Percentiles rank a stretch among this genome's conserved stretches.
Conservation (phyloP, 768 basidiomycete genomes). For the Phaeolepiota aurea region DNA sequence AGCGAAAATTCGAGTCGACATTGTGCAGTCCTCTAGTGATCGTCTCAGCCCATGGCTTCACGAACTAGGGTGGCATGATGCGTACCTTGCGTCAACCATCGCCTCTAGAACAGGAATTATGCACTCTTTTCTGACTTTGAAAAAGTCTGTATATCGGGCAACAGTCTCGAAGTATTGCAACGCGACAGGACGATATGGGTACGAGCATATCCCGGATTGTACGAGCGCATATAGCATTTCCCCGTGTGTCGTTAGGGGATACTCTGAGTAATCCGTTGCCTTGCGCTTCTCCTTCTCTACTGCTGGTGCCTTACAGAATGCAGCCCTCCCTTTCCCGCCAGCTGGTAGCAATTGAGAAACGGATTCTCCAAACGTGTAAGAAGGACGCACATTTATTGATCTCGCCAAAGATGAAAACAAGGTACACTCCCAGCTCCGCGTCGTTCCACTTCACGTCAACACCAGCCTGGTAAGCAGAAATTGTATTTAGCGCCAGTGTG, state of each 20-base stretch:
- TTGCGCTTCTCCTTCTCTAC: conserved; percentile 63
- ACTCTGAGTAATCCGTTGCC: conserved; percentile 64
- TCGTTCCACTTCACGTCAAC: conserved; percentile 79
- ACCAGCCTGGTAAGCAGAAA: conserved; percentile 61
- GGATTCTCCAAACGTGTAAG: background rate
- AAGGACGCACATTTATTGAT: conserved; percentile 70
- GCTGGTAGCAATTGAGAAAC: conserved; percentile 30
- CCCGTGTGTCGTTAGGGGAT: conserved; percentile 83
- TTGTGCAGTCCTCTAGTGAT: conserved; percentile 88
- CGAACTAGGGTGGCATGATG: no score
- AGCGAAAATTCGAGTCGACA: conserved; percentile 54
- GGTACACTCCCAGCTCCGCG: conserved; percentile 87
- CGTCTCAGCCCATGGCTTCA: no score
- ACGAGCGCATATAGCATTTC: conserved; percentile 83
- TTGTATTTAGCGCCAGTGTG: conserved; percentile 63
- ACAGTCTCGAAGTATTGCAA: conserved; percentile 91
- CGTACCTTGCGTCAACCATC: conserved; percentile 78
- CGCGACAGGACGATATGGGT: conserved; percentile 76
- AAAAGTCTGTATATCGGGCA: conserved; percentile 93
- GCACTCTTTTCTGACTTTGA: conserved; percentile 86
- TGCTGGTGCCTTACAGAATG: conserved; percentile 75
- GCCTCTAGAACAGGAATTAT: conserved; percentile 83
- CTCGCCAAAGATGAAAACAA: conserved; percentile 92
- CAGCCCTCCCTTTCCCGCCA: conserved; percentile 73
- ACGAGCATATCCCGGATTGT: conserved; percentile 72